These are phyloP conservation scores for Theobroma grandiflorum DNA, from an alignment of 441 rosid genomes.

Conservation along the genomic window DNA sequence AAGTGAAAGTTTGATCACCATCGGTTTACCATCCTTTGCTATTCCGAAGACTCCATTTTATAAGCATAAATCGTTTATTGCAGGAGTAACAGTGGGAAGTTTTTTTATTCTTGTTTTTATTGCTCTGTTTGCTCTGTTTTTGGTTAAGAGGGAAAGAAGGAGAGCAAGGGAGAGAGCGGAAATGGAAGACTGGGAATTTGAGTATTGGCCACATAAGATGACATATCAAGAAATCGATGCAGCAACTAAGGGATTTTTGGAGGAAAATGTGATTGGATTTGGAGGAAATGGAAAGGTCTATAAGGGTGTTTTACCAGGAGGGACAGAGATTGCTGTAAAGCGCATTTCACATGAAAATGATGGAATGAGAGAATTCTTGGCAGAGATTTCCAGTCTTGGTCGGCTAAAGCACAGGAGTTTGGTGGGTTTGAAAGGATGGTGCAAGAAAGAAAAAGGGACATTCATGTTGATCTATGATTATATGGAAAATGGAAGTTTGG, in stretches of 20 bases:
- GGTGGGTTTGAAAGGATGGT: slow-evolving; percentile 82
- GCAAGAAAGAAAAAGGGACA: slow-evolving; percentile 67
- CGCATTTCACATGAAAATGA: slow-evolving; percentile 67
- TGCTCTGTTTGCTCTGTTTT: slow-evolving; percentile 43
- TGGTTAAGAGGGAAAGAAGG: slow-evolving; percentile 51
- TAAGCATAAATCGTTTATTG: slow-evolving; percentile 60
- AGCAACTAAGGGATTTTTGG: slow-evolving; percentile 63
- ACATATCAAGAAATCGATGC: slow-evolving; percentile 60
- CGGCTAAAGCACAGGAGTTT: slow-evolving; percentile 70
- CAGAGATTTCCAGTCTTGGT: slow-evolving; percentile 81
- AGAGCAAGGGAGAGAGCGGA: slow-evolving; percentile 57
- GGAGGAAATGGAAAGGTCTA: slow-evolving; percentile 86
- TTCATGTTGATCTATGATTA: slow-evolving; percentile 81
- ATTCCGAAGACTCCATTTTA: slow-evolving; percentile 53
- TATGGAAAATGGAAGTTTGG: slow-evolving; percentile 85
- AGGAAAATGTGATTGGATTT: slow-evolving; percentile 68
- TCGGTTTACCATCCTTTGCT: slow-evolving; percentile 75
- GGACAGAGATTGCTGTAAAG: slow-evolving; percentile 74
- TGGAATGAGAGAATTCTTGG: slow-evolving; percentile 68
- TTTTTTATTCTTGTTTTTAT: slow-evolving; percentile 42
- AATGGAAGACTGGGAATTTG: slow-evolving; percentile 90
- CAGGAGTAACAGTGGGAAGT: slow-evolving; percentile 48
- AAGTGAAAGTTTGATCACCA: slow-evolving; percentile 57
- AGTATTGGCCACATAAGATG: slow-evolving; percentile 86
- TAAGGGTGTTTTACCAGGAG: slow-evolving; percentile 69